Conservation (phyloP, 805 yeast species). For the Candida bentonensis region DNA sequence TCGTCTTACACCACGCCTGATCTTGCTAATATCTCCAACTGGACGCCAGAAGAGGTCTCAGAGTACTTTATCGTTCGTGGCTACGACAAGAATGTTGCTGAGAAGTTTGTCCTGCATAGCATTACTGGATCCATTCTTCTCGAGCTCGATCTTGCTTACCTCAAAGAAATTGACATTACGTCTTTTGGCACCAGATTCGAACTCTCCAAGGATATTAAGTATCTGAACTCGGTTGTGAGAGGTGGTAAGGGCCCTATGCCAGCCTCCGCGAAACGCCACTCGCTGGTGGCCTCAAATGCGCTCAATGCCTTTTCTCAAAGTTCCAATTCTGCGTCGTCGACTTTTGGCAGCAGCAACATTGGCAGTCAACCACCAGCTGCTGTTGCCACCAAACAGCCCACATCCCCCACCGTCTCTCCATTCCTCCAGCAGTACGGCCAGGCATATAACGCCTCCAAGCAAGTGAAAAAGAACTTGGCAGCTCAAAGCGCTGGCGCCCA, state of each 20-base stretch:
- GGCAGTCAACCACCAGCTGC: neutral
- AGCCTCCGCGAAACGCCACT: neutral
- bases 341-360: neutral
- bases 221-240: constrained; percentile 20
- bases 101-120: constrained; percentile 73
- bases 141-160: constrained; percentile 70
- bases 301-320: neutral
- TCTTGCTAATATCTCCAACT: constrained; percentile 22
- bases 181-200: constrained; percentile 95
- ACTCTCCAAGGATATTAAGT: constrained; percentile 76
- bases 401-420: neutral
- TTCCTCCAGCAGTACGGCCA: neutral
- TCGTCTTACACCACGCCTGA: constrained; percentile 7
- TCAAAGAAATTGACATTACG: constrained; percentile 82
- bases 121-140: constrained; percentile 77
- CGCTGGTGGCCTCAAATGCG: neutral
- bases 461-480: too few relatives aligned
- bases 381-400: neutral
- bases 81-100: constrained; percentile 60
- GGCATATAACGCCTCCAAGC: neutral
- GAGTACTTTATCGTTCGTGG: constrained; percentile 60
- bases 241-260: neutral
- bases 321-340: neutral
- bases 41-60: constrained; percentile 84
- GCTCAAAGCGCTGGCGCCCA: neutral